These are phyloP conservation scores for Botrytis cinerea DNA, from an alignment of 2,329 filamentous ascomycete species.

Conservation along the genomic window DNA sequence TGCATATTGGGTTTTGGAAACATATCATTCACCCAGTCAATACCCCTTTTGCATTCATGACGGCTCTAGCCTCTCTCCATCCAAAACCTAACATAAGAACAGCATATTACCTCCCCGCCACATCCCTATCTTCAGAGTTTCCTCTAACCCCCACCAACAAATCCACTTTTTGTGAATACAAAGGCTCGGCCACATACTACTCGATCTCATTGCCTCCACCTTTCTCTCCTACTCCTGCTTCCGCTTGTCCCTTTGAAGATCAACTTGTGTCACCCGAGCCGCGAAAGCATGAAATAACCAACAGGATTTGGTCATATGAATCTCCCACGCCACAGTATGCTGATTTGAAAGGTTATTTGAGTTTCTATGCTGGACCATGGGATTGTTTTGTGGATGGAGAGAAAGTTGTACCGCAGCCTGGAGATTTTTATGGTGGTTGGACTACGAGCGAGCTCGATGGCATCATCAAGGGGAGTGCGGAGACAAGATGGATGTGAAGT, in stretches of 20 bases:
- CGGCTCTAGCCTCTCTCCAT: neutral
- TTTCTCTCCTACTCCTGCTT: constrained; percentile 31
- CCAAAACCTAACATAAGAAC: constrained; percentile 22
- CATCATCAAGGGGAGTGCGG: constrained; percentile 47
- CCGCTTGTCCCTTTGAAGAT: neutral
- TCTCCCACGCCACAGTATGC: constrained; percentile 54
- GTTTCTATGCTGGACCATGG: constrained; percentile 63
- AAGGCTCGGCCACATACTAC: constrained; percentile 61
- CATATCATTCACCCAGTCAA: constrained; percentile 60
- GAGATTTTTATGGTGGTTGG: constrained; percentile 67
- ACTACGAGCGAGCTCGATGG: constrained; percentile 61
- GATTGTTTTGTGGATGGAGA: constrained; percentile 64
- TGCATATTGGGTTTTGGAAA: constrained; percentile 64
- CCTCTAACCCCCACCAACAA: constrained; percentile 49
- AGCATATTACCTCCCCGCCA: constrained; percentile 62
- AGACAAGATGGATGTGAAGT: constrained; percentile 35
- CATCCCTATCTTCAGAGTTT: constrained; percentile 47
- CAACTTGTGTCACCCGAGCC: neutral
- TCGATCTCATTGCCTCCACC: constrained; percentile 45
- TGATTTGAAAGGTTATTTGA: constrained; percentile 56
- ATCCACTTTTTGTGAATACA: constrained; percentile 60
- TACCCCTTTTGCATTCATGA: neutral
- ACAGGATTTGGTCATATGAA: constrained; percentile 62
- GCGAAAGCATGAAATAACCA: constrained; percentile 44
- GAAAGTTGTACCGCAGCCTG: constrained; percentile 58